These are phyloP conservation scores for Coemansia sp. DNA, from an alignment of 192 early-diverging fungal genomes.

Conservation along the genomic window DNA sequence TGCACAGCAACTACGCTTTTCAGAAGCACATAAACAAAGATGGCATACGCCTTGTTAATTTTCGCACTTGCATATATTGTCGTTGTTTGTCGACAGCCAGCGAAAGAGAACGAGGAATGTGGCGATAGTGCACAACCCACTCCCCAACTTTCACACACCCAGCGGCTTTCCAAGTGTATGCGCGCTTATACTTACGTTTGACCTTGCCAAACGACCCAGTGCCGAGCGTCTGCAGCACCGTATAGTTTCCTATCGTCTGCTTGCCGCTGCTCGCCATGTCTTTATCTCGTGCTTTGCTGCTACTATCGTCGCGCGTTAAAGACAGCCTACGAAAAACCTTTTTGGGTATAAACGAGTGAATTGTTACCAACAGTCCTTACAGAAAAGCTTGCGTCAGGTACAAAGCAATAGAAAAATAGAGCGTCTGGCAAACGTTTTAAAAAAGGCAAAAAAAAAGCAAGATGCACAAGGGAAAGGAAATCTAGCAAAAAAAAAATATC, in stretches of 20 bases:
- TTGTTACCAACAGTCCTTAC: slow-evolving; percentile 4
- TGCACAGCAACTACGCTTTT: slow-evolving; percentile 84
- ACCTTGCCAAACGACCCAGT: slow-evolving; percentile 98
- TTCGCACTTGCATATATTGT: background rate
- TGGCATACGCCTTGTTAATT: background rate
- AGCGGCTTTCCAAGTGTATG: background rate
- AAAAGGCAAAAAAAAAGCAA: background rate
- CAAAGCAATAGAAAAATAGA: slow-evolving; percentile 1
- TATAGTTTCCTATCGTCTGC: slow-evolving; percentile 84
- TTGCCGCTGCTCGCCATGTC: slow-evolving; percentile 37
- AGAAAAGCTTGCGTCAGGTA: background rate
- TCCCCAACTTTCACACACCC: background rate
- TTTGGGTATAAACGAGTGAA: slow-evolving; percentile 48
- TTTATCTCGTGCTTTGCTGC: slow-evolving; percentile 13
- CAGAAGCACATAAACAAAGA: background rate
- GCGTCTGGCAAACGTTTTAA: background rate
- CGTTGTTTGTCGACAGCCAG: background rate
- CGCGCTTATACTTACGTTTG: slow-evolving; percentile 69
- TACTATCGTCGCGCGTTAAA: slow-evolving; percentile 22
- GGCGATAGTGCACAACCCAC: slow-evolving; percentile 11
- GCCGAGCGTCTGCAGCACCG: slow-evolving; percentile 91
- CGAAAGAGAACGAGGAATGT: background rate
- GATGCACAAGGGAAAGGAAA: background rate
- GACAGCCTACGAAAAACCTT: slow-evolving; percentile 48
- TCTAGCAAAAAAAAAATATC: background rate